phyloP scores from a whole-genome alignment of 257 asterid genomes.

The Schizonepeta tenuifolia region DNA sequence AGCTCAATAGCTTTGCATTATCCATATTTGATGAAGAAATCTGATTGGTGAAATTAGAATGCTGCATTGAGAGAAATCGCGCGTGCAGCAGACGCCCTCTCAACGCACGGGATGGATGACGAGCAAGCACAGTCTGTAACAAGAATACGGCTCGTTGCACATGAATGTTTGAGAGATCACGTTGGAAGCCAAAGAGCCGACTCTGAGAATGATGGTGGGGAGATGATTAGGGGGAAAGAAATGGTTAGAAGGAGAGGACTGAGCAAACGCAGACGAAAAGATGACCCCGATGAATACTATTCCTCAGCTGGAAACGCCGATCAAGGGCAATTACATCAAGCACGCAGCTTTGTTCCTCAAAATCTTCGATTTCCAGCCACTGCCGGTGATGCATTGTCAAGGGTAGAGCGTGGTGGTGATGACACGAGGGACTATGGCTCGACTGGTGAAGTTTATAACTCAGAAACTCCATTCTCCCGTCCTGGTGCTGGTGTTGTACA shows the following conservation, averaged over 20 bases:
- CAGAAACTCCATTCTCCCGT: conserved; percentile 38
- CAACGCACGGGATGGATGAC: conserved; percentile 87
- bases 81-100: conserved; percentile 66
- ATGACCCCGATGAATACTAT: conserved; percentile 60
- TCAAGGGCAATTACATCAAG: conserved; percentile 42
- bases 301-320: conserved; percentile 29
- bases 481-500: conserved; percentile 44
- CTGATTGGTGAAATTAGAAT: conserved; percentile 47
- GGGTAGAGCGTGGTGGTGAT: conserved; percentile 19
- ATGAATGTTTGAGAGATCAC: conserved; percentile 80
- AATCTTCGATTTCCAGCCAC: conserved; percentile 32
- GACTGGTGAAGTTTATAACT: conserved; percentile 32
- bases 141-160: conserved; percentile 54
- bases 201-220: conserved; percentile 57
- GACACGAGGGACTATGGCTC: conserved; percentile 41
- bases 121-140: conserved; percentile 72
- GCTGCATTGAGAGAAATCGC: conserved; percentile 85
- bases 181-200: conserved; percentile 46
- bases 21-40: conserved; percentile 15
- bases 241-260: conserved; percentile 75
- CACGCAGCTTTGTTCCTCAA: conserved; percentile 41
- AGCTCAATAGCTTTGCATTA: not conserved
- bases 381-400: conserved; percentile 31
- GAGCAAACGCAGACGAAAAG: conserved; percentile 79
- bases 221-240: conserved; percentile 74